Evolutionary conservation across 805 yeast species (phyloP).

Genomic region (Ogataea angusta): DNA sequence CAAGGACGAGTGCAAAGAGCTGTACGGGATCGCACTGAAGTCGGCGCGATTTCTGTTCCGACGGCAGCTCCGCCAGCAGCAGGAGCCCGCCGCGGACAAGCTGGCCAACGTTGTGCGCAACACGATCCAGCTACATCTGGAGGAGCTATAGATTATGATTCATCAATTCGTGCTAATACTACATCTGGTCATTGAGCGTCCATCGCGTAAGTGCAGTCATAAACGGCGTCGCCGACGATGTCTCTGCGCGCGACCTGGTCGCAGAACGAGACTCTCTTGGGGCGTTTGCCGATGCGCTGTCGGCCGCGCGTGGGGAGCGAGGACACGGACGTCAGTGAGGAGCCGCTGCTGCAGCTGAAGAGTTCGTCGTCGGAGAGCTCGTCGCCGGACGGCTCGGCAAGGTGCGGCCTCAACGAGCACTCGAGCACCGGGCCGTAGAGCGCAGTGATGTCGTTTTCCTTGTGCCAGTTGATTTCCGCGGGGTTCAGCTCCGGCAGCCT

Average conservation of each 20-base stretch:
- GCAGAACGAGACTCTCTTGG: conserved; percentile 40
- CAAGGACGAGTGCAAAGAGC: conserved; percentile 31
- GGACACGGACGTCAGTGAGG: conserved; percentile 7
- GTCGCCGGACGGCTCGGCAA: conserved; percentile 7
- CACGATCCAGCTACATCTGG: conserved; percentile 29
- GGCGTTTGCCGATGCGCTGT: conserved; percentile 7
- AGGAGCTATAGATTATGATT: conserved; percentile 3
- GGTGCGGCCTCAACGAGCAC: conserved; percentile 2
- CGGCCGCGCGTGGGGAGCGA: conserved; percentile 1
- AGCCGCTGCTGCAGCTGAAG: conserved; percentile 12
- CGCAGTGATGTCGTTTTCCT: conserved; percentile 52
- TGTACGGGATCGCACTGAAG: conserved; percentile 35
- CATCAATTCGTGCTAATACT: background rate
- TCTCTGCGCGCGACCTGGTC: conserved; percentile 43
- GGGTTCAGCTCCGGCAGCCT: conserved; percentile 48
- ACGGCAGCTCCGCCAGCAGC: conserved; percentile 15
- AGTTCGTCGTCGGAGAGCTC: conserved; percentile 11
- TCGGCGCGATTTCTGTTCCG: conserved; percentile 40
- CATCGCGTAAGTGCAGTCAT: conserved; percentile 34
- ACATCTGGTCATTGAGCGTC: background rate
- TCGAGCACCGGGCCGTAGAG: conserved; percentile 47
- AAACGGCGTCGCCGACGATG: conserved; percentile 40
- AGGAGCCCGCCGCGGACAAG: conserved; percentile 28
- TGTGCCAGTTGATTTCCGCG: conserved; percentile 49
- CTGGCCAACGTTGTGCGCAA: conserved; percentile 37